Percentiles rank a stretch among this genome's conserved stretches.
Conservation (phyloP, 2,329 filamentous ascomycete species). For the Clarireedia hainanense region DNA sequence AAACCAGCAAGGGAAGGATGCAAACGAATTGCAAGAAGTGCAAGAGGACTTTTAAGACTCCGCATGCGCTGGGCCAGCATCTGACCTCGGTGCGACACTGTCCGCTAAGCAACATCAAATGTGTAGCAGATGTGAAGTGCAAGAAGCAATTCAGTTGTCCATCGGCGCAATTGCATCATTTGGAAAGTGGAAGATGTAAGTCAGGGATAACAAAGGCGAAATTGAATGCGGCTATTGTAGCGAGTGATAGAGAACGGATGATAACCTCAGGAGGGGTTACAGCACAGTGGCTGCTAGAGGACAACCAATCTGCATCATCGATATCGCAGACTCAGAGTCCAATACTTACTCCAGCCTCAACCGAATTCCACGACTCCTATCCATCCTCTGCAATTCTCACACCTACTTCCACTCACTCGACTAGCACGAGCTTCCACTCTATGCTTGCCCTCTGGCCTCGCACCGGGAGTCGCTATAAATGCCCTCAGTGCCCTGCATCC, state of each 20-base stretch:
- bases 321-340: slow-evolving; percentile 12
- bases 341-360: slow-evolving; percentile 12
- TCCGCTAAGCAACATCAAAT: too few species aligned
- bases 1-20: slow-evolving; percentile 5
- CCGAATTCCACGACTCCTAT: slow-evolving; percentile 12
- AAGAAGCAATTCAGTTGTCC: too few species aligned
- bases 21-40: slow-evolving; percentile 6
- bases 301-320: slow-evolving; percentile 9
- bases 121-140: too few species aligned
- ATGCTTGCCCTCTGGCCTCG: slow-evolving; percentile 1
- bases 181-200: too few species aligned
- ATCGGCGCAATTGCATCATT: too few species aligned
- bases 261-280: not conserved
- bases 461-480: slow-evolving; percentile 1
- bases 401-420: slow-evolving; percentile 9
- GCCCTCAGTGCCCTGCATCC: too few species aligned
- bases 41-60: slow-evolving; percentile 13
- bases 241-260: too few species aligned
- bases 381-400: slow-evolving; percentile 9
- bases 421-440: slow-evolving; percentile 5
- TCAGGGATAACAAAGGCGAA: too few species aligned
- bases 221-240: too few species aligned
- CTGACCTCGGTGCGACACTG: slow-evolving; percentile 10
- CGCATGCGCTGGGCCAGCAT: slow-evolving; percentile 8
- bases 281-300: slow-evolving; percentile 2